Evolutionary conservation across 2,329 filamentous ascomycete genomes (phyloP), one percentile per base, ranked within the genome.

Genomic region (Didymella exigua): DNA sequence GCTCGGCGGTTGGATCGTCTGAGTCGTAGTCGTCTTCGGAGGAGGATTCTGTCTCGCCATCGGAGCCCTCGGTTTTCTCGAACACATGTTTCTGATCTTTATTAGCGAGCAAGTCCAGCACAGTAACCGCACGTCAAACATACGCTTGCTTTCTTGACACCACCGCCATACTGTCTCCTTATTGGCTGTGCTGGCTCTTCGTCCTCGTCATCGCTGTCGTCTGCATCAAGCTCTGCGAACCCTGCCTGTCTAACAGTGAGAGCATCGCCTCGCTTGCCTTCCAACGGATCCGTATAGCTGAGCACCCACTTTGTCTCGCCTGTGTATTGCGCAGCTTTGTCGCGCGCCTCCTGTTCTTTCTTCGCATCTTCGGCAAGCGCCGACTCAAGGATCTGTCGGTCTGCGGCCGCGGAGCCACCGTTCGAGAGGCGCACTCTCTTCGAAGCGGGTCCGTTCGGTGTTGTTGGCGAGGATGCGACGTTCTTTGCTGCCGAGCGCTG

Each of bases 261-360:
- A 26, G 59, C 49, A 11, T 65, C 63, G 48, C 84, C 67, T 13
- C 73, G 70, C 45, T 73, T 67, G 29, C 65, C 77, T 34, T 76
- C 67, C 53, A 78, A 73, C 21, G 72, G 66, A 48, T 81, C 75
- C 42, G 78, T 77, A 47, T 85, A 81, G 57, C 85, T 86, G 50
- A 93, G 77, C 16, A 90, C 87, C 90, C 90, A 93, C 70, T 87
- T 86, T 16, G 88, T 88, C 72, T 93, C 90, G 47, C 87, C 86
- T 37, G 84, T 76, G 59, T 84, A 82, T 16, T 83, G 81, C 8
- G 85, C 84, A 57, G 86, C 84, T 63, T 82, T 83, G 56, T 87
- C 84, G 11, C 90, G 55, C 13, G 75, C 76, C 46, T 75, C 72
- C 68, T 85, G 81, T 8, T 85, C 82, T 65, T 86, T 88, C 45